Conservation (phyloP, 352 stramenopile genomes). For the Albugo candida region DNA sequence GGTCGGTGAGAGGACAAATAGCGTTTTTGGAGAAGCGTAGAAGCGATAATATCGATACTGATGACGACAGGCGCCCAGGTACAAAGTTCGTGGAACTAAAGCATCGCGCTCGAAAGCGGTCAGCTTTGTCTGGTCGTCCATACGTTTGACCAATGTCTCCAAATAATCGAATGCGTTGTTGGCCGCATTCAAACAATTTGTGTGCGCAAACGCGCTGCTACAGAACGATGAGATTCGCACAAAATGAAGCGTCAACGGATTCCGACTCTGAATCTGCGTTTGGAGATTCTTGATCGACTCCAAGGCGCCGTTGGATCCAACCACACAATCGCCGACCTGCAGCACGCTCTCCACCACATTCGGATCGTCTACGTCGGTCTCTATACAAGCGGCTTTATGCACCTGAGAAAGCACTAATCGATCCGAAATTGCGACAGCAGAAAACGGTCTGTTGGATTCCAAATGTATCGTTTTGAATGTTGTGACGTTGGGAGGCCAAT, state of each 20-base stretch:
- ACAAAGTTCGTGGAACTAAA: conserved; percentile 39
- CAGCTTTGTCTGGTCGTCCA: conserved; percentile 3
- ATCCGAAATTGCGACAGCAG: background rate
- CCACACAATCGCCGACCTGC: conserved; percentile 26
- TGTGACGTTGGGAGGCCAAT: conserved; percentile 5
- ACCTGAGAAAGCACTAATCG: background rate
- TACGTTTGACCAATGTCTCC: too few species aligned
- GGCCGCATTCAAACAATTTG: too few species aligned
- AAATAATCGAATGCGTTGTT: too few species aligned
- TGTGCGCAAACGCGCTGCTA: too few species aligned
- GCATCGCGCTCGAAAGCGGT: conserved; percentile 34
- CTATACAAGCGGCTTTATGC: background rate
- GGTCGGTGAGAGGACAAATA: conserved; percentile 30
- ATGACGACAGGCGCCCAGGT: conserved; percentile 29
- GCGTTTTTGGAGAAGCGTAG: conserved; percentile 22
- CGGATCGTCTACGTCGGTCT: background rate
- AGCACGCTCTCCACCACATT: background rate
- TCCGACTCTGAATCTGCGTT: too few species aligned
- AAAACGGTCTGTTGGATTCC: background rate
- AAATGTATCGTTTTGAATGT: conserved; percentile 10
- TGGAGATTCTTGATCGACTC: too few species aligned
- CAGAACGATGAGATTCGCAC: too few species aligned
- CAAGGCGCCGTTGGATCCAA: conserved; percentile 33
- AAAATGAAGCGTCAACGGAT: too few species aligned
- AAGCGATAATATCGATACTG: conserved; percentile 47